Base-by-base conservation (phyloP, 2,329 filamentous ascomycete genomes). In the Colletotrichum sp. region DNA sequence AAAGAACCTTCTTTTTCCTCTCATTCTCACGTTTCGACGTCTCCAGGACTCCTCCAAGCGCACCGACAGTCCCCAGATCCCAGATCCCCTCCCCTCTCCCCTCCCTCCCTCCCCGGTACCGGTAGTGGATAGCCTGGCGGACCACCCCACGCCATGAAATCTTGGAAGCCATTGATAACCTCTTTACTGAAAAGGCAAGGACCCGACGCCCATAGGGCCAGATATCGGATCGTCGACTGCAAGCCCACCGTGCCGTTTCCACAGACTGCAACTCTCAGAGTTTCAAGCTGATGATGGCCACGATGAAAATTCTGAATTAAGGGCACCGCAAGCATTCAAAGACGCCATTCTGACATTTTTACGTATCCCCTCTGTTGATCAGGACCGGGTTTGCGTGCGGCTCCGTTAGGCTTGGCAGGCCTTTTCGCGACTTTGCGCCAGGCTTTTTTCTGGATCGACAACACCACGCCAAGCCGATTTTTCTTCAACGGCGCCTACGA, bases 281-380 rank as follows among this genome's bases (percentile, higher is more conserved):
- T 72, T 75, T 72, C 69, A 75, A 61, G 63, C 67, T 61, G 72
- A 74, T 61, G 36, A 60, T 10, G 61, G 21, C 32, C 34, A 21
- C 30, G 21, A 43, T 52, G 14, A 63, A 75, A 75, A 52, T 14
- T 72, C 55, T 60, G 61, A 75, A 26, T 34, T 24, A 26, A 61
- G n/a, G 55, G 14, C 30, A 24, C n/a, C 4, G n/a, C 43, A 21
- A 13, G 10, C n/a, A 52, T 7, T 13, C n/a, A 21, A 52, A 52
- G 43, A 52, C 43, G 43, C 14, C 21, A 21, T 24, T 34, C 32
- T 57, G 14, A 13, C n/a, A 32, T 43, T 26, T 24, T 28, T 26
- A 32, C 36, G 18, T 36, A 28, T 32, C 39, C 30, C 10, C 43
- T 36, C 43, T 52, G 59, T 30, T 68, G 67, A 24, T 71, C 66